A percentile compares a stretch with the other conserved stretches of the same genome.
Conservation (phyloP, 768 basidiomycete genomes). For the Dacryopinax spathularia region DNA sequence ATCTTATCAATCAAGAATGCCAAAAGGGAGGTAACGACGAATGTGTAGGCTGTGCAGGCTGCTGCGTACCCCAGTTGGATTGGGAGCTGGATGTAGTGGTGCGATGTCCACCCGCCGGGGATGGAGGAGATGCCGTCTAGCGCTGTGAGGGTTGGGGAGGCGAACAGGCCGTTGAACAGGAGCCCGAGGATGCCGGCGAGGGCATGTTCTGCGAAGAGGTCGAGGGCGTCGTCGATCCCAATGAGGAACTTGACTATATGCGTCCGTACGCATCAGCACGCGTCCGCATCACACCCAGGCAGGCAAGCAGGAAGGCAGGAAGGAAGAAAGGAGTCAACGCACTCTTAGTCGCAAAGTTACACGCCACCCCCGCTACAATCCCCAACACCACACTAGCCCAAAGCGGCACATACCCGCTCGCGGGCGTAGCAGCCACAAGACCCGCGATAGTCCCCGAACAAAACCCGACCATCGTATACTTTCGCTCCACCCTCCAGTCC, state of each 20-base stretch:
- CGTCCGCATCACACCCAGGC: no score
- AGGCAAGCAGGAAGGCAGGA: slow-evolving; percentile 6
- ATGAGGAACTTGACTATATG: slow-evolving; percentile 50
- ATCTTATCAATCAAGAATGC: slow-evolving; percentile 42
- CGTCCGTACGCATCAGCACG: no score
- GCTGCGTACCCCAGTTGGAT: slow-evolving; percentile 56
- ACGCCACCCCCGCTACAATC: slow-evolving; percentile 49
- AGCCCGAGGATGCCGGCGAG: slow-evolving; percentile 70
- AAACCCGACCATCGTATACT: slow-evolving; percentile 83
- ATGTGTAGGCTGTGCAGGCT: slow-evolving; percentile 40
- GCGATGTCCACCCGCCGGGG: slow-evolving; percentile 58
- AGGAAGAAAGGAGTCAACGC: slow-evolving; percentile 20
- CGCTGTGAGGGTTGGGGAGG: slow-evolving; percentile 43
- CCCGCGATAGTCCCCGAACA: slow-evolving; percentile 85
- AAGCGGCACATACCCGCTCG: slow-evolving; percentile 63
- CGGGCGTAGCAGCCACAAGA: slow-evolving; percentile 77
- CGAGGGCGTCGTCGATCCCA: slow-evolving; percentile 73
- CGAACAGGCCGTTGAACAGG: slow-evolving; percentile 61
- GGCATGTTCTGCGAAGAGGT: slow-evolving; percentile 85
- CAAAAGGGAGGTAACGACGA: slow-evolving; percentile 43
- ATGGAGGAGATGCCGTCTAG: slow-evolving; percentile 48
- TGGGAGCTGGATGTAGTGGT: slow-evolving; percentile 55
- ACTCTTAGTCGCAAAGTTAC: slow-evolving; percentile 79
- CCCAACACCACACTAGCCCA: slow-evolving; percentile 71
- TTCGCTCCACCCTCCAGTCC: slow-evolving; percentile 64